Evolutionary conservation across 1,139 yeast genomes (phyloP), one percentile per base, ranked within the genome.

Genomic region (Candida albicans): DNA sequence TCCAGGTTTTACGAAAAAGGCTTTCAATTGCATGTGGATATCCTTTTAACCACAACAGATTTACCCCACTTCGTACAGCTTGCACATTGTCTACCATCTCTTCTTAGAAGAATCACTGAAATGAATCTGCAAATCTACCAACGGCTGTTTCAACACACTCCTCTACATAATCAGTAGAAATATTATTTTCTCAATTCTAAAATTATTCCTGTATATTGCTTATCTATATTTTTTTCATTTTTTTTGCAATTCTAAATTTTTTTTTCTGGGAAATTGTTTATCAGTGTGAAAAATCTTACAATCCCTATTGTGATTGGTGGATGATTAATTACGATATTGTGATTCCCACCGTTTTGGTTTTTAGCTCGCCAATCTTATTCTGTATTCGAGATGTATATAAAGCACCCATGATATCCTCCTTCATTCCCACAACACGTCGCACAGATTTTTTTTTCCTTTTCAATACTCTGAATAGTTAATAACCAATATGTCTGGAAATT

Each of bases 131-230:
- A 27, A 27, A 10, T 27, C 4, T 11, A 27, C 30, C 6, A 27
- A 27, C 30, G 4, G 4, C 11, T 27, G 30, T 12, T 13, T 30
- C 33, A 8, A 2, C 15, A 30, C 5, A 18, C 22, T n/a, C n/a
- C 3, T 18, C 22, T 18, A 18, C 5, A 18, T 3, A 18, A 18
- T 18, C 5, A 18, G 22, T 18, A 18, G 5, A 3, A 4, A 5
- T 5, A 18, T 18, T 18, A 18, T 3, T 18, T 18, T 18, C 5
- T 18, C 5, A 18, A n/a, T 27, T 27, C n/a, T 10, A 4, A 7
- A 10, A 10, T n/a, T 6, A 24, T 4, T 44, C 48, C 51, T 48
- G 52, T 43, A 48, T 45, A 47, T 41, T 35, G 52, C 52, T 48
- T 48, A 48, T 48, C 52, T 48, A 4, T 44, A 8, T 36, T 8